phyloP scores from a whole-genome alignment of 306 rosid species.

The Casuarina equisetifolia region DNA sequence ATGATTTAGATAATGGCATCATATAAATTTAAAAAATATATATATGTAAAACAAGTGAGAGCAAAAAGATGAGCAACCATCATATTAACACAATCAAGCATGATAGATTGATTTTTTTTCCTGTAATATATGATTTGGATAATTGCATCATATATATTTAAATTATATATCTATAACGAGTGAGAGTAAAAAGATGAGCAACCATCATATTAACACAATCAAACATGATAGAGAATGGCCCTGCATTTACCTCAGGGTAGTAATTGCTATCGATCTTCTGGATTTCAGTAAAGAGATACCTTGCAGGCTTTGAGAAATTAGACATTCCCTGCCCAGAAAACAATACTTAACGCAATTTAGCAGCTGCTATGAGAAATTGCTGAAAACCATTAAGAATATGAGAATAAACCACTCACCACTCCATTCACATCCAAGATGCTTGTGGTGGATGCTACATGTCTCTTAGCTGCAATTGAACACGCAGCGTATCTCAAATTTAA shows the following conservation, averaged over 20 bases:
- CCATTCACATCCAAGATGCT: constrained; percentile 85
- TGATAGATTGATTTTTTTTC: too few relatives aligned
- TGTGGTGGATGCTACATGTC: constrained; percentile 85
- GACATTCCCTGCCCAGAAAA: constrained; percentile 64
- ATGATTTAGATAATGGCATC: too few relatives aligned
- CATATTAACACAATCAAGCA: too few relatives aligned
- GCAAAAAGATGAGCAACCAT: too few relatives aligned
- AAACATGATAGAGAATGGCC: background rate
- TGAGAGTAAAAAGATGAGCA: too few relatives aligned
- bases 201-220: too few relatives aligned
- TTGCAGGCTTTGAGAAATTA: constrained; percentile 90
- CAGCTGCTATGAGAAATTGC: background rate
- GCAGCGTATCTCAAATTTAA: constrained; percentile 66
- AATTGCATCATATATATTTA: too few relatives aligned
- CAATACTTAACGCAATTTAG: constrained; percentile 11
- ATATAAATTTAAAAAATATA: too few relatives aligned
- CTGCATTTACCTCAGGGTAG: constrained; percentile 78
- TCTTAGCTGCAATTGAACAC: constrained; percentile 77
- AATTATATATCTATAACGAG: too few relatives aligned
- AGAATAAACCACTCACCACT: constrained; percentile 52
- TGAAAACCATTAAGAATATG: background rate
- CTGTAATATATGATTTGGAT: too few relatives aligned
- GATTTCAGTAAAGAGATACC: constrained; percentile 74
- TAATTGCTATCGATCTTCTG: constrained; percentile 84
- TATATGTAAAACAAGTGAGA: too few relatives aligned